Percentiles rank a stretch among this genome's conserved stretches.
Evolutionary conservation across 768 basidiomycete species (phyloP).

Genomic region (Hygrophoropsis aurantiaca): DNA sequence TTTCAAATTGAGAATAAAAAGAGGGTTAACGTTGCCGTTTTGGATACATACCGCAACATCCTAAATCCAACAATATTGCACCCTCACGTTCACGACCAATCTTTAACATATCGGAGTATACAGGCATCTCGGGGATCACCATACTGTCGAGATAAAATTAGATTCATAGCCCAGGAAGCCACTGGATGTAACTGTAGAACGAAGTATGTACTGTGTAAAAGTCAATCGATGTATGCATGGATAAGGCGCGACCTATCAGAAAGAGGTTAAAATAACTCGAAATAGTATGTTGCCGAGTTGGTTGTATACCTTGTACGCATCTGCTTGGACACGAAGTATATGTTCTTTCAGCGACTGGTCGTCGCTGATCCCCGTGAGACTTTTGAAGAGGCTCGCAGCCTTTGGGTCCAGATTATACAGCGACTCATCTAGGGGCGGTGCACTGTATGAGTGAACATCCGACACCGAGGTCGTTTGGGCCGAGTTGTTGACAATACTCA

Average conservation of each 20-base stretch:
- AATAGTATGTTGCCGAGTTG: background rate
- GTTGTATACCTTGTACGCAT: slow-evolving; percentile 29
- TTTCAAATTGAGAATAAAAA: slow-evolving; percentile 6
- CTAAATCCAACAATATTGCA: slow-evolving; percentile 44
- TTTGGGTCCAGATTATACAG: slow-evolving; percentile 2
- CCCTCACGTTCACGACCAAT: slow-evolving; percentile 35
- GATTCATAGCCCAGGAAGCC: too few relatives aligned
- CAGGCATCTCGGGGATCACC: too few relatives aligned
- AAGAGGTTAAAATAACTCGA: background rate
- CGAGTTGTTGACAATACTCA: too few relatives aligned
- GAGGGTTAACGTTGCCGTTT: too few relatives aligned
- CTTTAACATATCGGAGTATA: slow-evolving; percentile 27
- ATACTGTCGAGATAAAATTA: too few relatives aligned
- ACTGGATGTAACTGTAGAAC: slow-evolving; percentile 13
- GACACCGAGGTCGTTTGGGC: too few relatives aligned
- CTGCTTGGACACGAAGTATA: slow-evolving; percentile 22
- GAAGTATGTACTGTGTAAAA: slow-evolving; percentile 17
- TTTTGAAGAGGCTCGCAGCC: slow-evolving; percentile 19
- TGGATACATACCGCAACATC: slow-evolving; percentile 40
- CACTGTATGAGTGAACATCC: too few relatives aligned
- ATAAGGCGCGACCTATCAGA: slow-evolving; percentile 18
- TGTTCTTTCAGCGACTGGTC: slow-evolving; percentile 23
- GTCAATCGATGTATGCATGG: slow-evolving; percentile 21
- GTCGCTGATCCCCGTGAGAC: slow-evolving; percentile 22
- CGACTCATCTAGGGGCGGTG: too few relatives aligned